Evolutionary conservation across 352 stramenopile species (phyloP).

Genomic region (Phytophthora brassicae): DNA sequence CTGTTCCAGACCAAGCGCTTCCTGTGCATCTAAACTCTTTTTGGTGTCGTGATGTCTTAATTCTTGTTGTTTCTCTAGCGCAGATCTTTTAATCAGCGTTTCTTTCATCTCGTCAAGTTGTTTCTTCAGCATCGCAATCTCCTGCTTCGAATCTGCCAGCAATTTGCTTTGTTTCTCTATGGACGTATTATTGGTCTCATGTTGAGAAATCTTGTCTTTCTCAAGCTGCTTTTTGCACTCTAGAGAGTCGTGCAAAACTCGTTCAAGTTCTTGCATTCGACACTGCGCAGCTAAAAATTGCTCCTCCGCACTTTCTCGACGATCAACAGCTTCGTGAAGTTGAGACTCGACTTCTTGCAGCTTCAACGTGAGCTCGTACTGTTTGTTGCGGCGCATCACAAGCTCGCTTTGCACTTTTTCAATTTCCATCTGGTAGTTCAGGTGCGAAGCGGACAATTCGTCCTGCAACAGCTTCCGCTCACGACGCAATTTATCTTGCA

Average conservation of each 20-base stretch:
- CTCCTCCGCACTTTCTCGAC: conserved; percentile 44
- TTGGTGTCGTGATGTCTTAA: conserved; percentile 40
- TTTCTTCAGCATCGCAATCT: conserved; percentile 35
- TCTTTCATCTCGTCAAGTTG: conserved; percentile 58
- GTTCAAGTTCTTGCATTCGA: conserved; percentile 67
- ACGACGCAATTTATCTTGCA: conserved; percentile 60
- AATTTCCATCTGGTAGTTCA: conserved; percentile 60
- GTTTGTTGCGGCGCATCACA: conserved; percentile 69
- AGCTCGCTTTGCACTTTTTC: conserved; percentile 73
- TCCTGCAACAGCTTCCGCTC: conserved; percentile 51
- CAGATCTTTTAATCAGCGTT: conserved; percentile 29
- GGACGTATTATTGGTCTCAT: conserved; percentile 1
- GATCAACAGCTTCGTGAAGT: conserved; percentile 43
- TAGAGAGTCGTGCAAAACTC: conserved; percentile 54
- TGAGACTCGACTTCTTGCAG: conserved; percentile 61
- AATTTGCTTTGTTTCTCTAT: conserved; percentile 15
- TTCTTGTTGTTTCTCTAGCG: conserved; percentile 45
- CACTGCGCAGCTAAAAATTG: conserved; percentile 44
- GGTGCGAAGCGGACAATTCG: conserved; percentile 42
- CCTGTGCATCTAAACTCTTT: conserved; percentile 35
- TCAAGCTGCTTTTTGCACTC: conserved; percentile 57
- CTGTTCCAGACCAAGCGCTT: conserved; percentile 42
- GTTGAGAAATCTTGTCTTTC: conserved; percentile 27
- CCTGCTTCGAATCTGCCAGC: conserved; percentile 21
- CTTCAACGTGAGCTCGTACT: conserved; percentile 78